Conservation (phyloP, 495 filamentous ascomycete species). For the Penicillium cosmopolitanum region DNA sequence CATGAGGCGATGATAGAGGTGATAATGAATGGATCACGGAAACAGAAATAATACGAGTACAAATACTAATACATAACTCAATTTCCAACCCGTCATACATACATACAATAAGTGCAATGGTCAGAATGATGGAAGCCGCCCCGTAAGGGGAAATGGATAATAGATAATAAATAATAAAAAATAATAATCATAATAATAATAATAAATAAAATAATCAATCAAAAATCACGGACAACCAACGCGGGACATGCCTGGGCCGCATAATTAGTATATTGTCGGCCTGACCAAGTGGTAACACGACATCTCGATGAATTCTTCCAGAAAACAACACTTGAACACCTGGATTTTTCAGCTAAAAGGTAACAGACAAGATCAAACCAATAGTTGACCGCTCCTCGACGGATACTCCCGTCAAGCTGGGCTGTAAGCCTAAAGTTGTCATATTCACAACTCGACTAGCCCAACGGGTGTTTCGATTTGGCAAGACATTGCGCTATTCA, state of each 20-base stretch:
- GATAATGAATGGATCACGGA: background rate
- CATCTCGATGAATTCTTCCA: background rate
- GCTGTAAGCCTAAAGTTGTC: background rate
- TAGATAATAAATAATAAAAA: background rate
- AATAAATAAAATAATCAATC: background rate
- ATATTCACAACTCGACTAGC: constrained; percentile 3
- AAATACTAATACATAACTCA: background rate
- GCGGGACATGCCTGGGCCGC: background rate
- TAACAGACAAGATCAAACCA: background rate
- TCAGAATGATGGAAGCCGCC: too few species aligned
- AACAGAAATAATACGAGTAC: background rate
- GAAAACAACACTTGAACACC: background rate
- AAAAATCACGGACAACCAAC: background rate
- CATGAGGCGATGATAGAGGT: background rate
- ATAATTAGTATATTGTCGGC: background rate
- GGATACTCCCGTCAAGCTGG: background rate
- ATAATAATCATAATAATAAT: background rate
- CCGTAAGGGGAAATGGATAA: too few species aligned
- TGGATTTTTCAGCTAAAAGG: background rate
- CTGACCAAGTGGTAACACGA: background rate
- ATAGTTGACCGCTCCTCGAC: constrained; percentile 3
- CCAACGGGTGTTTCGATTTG: constrained; percentile 4
- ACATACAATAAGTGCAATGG: too few species aligned
- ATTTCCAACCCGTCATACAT: too few species aligned
- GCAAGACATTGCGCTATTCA: background rate